phyloP scores from a whole-genome alignment of 1,139 yeast genomes.

The Barnettozyma hawaiiensis region DNA sequence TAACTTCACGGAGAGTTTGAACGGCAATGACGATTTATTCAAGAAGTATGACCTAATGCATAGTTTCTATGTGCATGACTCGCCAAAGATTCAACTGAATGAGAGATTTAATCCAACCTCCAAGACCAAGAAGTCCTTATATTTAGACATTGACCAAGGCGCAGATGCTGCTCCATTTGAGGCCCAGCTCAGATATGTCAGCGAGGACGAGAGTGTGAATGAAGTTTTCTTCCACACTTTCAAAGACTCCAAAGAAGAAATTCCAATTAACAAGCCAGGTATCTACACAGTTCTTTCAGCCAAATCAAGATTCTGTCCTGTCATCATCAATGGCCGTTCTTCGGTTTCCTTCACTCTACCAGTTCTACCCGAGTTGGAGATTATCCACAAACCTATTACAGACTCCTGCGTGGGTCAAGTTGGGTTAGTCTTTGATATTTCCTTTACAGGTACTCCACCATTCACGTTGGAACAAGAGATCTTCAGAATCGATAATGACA shows the following conservation, averaged over 20 bases:
- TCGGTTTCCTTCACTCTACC: conserved; percentile 45
- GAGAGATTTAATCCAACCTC: conserved; percentile 34
- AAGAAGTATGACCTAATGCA: conserved; percentile 44
- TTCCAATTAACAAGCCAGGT: conserved; percentile 55
- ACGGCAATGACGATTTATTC: conserved; percentile 32
- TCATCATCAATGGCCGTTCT: conserved; percentile 46
- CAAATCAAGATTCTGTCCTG: conserved; percentile 57
- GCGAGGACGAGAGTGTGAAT: conserved; percentile 29
- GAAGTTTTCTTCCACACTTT: conserved; percentile 36
- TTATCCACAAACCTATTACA: conserved; percentile 53
- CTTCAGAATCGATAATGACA: conserved; percentile 42
- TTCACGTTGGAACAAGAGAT: conserved; percentile 61
- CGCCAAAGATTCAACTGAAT: conserved; percentile 45
- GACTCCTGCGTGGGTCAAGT: conserved; percentile 92
- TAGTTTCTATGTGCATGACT: conserved; percentile 56
- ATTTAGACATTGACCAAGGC: conserved; percentile 30
- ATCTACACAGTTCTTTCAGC: conserved; percentile 49
- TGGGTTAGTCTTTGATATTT: conserved; percentile 68
- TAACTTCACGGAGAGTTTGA: conserved; percentile 40
- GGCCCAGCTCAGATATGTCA: conserved; percentile 35
- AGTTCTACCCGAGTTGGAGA: conserved; percentile 47
- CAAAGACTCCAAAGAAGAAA: conserved; percentile 18
- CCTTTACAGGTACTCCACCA: conserved; percentile 75
- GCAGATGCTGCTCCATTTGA: conserved; percentile 39
- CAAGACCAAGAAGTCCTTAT: conserved; percentile 39